Evolutionary conservation across 768 basidiomycete species (phyloP).

Genomic region (Pilatotrama ljubarskyi): DNA sequence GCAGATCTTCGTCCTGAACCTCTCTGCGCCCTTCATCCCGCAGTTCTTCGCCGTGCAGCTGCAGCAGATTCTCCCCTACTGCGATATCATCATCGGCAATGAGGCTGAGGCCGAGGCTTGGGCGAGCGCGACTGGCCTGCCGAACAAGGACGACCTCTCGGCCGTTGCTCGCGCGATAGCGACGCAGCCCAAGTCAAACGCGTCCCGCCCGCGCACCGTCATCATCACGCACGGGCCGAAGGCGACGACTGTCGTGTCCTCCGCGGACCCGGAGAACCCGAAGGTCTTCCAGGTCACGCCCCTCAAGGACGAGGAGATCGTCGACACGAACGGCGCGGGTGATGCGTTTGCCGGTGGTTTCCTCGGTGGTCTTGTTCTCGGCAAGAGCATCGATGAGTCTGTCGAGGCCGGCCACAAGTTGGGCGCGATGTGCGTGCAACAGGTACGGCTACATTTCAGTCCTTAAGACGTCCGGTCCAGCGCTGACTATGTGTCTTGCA

Average conservation of each 20-base stretch:
- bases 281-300: constrained; percentile 60
- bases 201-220: constrained; percentile 74
- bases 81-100: constrained; percentile 94
- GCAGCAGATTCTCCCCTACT: constrained; percentile 76
- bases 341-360: constrained; percentile 98
- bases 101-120: constrained; percentile 92
- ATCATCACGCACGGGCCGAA: constrained; percentile 89
- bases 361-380: constrained; percentile 79
- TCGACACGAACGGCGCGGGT: constrained; percentile 98
- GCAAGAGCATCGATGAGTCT: constrained; percentile 74
- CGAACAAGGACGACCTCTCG: constrained; percentile 63
- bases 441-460: constrained; percentile 44
- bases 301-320: constrained; percentile 64
- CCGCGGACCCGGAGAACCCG: constrained; percentile 52
- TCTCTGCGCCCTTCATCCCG: constrained; percentile 96
- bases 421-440: constrained; percentile 81
- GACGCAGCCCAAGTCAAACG: constrained; percentile 70
- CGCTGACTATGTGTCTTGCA: constrained; percentile 24
- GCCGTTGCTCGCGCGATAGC: constrained; percentile 78
- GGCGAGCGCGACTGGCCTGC: constrained; percentile 69
- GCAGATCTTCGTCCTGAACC: constrained; percentile 87
- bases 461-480: neutral
- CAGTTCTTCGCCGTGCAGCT: constrained; percentile 89
- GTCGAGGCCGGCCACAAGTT: constrained; percentile 87
- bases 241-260: constrained; percentile 73